Evolutionary conservation across 495 filamentous ascomycete species (phyloP), one percentile per base, ranked within the genome.

Genomic region (Penicillium paradoxum): DNA sequence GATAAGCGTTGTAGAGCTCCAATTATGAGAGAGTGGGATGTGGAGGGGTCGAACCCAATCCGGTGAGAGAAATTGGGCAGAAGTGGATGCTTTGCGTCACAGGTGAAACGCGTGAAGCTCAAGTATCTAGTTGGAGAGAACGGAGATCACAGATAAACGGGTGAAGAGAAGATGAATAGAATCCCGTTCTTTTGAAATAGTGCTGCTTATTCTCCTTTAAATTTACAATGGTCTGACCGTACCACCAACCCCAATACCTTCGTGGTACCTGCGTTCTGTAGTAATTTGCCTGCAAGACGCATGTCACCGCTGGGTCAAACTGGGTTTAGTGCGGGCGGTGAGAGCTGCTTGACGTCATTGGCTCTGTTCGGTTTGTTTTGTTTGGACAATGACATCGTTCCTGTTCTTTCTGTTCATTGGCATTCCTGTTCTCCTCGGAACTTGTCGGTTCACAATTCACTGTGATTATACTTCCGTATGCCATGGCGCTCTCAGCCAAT

Each of bases 61-160:
- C 71, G 71, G 71, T 74, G 71, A 72, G 69, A 67, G 59, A 74
- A 74, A 72, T 42, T 42, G 49, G 46, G 63, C 62, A 69, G 70
- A 69, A 66, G 69, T 66, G 65, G 68, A 41, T 60, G 54, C 49
- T 58, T 49, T 70, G 66, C 66, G 71, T 73, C 67, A 73, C 70
- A 53, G 63, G 25, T 6, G 14, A 65, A 43, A 43, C 51, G 30
- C 45, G 54, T 53, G 42, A 30, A 19, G 30, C 36, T 33, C n/a
- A 48, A 37, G 32, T 39, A 37, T 13, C 14, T 52, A 17, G 21
- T 36, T 39, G 40, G 21, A 33, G 14, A 44, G n/a, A 24, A 0
- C 17, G n/a, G 33, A 37, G 3, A n/a, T 9, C 9, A n/a, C 13
- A 10, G 22, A 44, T 19, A 4, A 13, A 40, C n/a, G 21, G 33